A percentile compares a stretch with the other conserved stretches of the same genome.
These are phyloP conservation scores for Aspergillus pseudonomiae DNA, from an alignment of 2,329 filamentous ascomycete genomes.

Conservation along the genomic window DNA sequence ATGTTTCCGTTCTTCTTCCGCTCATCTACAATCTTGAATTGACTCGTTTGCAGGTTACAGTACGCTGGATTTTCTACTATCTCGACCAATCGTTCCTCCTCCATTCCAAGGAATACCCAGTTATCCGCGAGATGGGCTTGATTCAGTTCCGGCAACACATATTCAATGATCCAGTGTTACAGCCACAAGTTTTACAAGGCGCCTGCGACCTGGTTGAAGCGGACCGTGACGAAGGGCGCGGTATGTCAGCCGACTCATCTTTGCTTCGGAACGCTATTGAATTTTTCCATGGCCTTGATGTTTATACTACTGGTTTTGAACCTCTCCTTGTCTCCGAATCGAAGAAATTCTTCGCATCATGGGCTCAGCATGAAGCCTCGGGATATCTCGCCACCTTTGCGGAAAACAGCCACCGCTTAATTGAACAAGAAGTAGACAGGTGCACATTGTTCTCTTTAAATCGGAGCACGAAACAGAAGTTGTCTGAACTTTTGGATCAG, in stretches of 20 bases:
- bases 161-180: conserved; percentile 57
- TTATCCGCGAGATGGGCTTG: conserved; percentile 81
- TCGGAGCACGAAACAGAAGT: conserved; percentile 74
- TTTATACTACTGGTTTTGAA: conserved; percentile 82
- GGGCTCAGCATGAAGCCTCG: conserved; percentile 67
- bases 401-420: conserved; percentile 66
- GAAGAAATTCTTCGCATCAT: conserved; percentile 67
- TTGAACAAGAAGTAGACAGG: conserved; percentile 71
- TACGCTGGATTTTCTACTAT: conserved; percentile 91
- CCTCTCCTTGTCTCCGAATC: conserved; percentile 71
- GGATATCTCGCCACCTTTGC: conserved; percentile 76
- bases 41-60: conserved; percentile 59
- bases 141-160: conserved; percentile 70
- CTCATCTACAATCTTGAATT: neutral
- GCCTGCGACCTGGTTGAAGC: conserved; percentile 75
- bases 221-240: conserved; percentile 63
- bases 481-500: conserved; percentile 73
- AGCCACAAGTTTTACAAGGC: conserved; percentile 63
- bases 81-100: conserved; percentile 88
- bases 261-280: conserved; percentile 76
- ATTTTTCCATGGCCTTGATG: conserved; percentile 81
- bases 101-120: conserved; percentile 67
- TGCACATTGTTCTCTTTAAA: conserved; percentile 84
- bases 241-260: conserved; percentile 59
- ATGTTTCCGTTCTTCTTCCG: conserved; percentile 32